Conservation (phyloP, 2,329 filamentous ascomycete genomes). For the Biscogniauxia marginata region DNA sequence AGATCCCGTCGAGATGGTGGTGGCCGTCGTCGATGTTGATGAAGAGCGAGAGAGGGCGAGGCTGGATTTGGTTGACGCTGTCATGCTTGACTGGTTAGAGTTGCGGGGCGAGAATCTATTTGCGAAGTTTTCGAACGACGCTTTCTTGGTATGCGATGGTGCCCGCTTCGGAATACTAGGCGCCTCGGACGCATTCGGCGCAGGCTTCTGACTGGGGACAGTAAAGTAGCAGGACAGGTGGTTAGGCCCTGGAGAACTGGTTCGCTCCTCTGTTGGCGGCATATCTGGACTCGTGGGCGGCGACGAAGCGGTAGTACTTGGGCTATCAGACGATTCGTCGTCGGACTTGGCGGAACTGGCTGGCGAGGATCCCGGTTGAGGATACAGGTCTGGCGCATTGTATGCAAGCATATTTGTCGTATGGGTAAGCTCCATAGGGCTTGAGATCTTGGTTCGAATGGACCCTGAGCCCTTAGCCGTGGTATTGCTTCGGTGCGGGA, state of each 20-base stretch:
- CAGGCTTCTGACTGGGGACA: slow-evolving; percentile 46
- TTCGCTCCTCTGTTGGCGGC: slow-evolving; percentile 52
- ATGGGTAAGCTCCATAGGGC: slow-evolving; percentile 81
- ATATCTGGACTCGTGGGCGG: slow-evolving; percentile 69
- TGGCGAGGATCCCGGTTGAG: slow-evolving; percentile 46
- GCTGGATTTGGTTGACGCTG: slow-evolving; percentile 56
- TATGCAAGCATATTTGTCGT: slow-evolving; percentile 97
- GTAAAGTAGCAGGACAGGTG: slow-evolving; percentile 68
- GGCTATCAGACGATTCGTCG: slow-evolving; percentile 71
- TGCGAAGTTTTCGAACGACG: slow-evolving; percentile 70
- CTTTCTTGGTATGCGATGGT: slow-evolving; percentile 85
- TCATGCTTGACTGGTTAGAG: slow-evolving; percentile 53
- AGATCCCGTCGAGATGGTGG: slow-evolving; percentile 41
- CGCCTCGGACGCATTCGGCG: slow-evolving; percentile 46
- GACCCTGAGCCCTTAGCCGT: slow-evolving; percentile 44
- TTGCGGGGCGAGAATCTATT: slow-evolving; percentile 53
- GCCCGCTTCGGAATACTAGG: slow-evolving; percentile 76
- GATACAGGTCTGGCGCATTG: slow-evolving; percentile 80
- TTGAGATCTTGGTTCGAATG: slow-evolving; percentile 76
- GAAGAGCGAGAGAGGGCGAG: slow-evolving; percentile 57
- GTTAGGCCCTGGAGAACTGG: slow-evolving; percentile 59
- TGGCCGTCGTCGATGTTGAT: slow-evolving; percentile 54
- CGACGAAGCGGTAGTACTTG: slow-evolving; percentile 55
- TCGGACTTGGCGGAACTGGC: slow-evolving; percentile 54
- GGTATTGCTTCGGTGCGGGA: slow-evolving; percentile 50